A percentile compares a stretch with the other conserved stretches of the same genome.
These are phyloP conservation scores for Flaveria sonorensis DNA, from an alignment of 129 eudicot genomes.

Conservation along the genomic window DNA sequence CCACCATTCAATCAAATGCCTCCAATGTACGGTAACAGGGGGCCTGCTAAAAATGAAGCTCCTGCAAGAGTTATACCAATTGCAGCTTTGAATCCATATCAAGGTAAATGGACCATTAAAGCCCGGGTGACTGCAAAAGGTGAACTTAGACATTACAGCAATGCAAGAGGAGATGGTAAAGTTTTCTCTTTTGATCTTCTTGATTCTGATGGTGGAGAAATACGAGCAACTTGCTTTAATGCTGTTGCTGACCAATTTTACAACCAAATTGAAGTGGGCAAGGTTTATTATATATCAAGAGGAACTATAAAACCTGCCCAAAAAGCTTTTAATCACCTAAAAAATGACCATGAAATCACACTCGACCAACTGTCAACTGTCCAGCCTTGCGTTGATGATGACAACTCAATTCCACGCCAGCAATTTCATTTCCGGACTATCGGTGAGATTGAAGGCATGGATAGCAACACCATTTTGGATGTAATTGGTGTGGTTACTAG, in stretches of 20 bases:
- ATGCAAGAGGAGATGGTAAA: slow-evolving; percentile 86
- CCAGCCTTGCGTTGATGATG: slow-evolving; percentile 76
- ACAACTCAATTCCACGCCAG: slow-evolving; percentile 65
- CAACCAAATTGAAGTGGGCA: slow-evolving; percentile 70
- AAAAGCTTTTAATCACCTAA: slow-evolving; percentile 73
- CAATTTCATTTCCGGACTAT: slow-evolving; percentile 69
- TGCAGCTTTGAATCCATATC: slow-evolving; percentile 85
- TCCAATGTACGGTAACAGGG: slow-evolving; percentile 69
- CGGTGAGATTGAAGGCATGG: slow-evolving; percentile 70
- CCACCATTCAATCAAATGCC: slow-evolving; percentile 59
- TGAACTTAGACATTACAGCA: slow-evolving; percentile 73
- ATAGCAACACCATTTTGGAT: slow-evolving; percentile 60
- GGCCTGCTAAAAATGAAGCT: slow-evolving; percentile 81
- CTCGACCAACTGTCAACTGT: slow-evolving; percentile 65
- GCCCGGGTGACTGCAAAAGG: slow-evolving; percentile 87
- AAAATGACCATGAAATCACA: slow-evolving; percentile 73
- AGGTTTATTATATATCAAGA: slow-evolving; percentile 72
- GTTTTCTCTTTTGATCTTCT: slow-evolving; percentile 94
- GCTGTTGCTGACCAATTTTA: slow-evolving; percentile 82
- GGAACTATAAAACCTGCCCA: slow-evolving; percentile 82
- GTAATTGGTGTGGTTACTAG: slow-evolving; percentile 70
- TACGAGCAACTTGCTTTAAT: slow-evolving; percentile 89
- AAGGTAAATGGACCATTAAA: slow-evolving; percentile 87
- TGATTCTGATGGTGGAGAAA: slow-evolving; percentile 91
- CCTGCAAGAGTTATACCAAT: slow-evolving; percentile 78